phyloP scores from a whole-genome alignment of 805 yeast genomes.

The Teunomyces tritomae region DNA sequence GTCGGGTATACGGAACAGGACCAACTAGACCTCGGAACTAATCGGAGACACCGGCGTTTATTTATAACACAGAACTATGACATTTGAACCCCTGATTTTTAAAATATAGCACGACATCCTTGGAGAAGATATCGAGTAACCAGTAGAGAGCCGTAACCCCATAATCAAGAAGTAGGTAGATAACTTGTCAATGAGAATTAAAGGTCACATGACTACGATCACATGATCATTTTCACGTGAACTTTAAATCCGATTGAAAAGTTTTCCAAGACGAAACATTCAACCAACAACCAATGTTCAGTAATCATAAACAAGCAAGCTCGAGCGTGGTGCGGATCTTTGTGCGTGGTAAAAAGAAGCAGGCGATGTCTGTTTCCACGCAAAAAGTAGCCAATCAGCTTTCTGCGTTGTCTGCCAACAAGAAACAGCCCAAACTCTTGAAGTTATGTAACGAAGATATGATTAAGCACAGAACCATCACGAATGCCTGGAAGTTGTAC shows the following conservation, averaged over 20 bases:
- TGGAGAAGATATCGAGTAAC: no score
- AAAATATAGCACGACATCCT: no score
- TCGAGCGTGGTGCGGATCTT: conserved; percentile 13
- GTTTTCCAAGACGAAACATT: not conserved
- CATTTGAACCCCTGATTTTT: no score
- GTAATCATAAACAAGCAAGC: not conserved
- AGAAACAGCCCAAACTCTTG: conserved; percentile 82
- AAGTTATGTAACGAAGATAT: conserved; percentile 77
- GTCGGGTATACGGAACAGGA: no score
- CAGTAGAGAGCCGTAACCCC: no score
- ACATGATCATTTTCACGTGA: not conserved
- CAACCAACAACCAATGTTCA: not conserved
- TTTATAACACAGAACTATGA: no score
- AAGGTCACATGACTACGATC: no score
- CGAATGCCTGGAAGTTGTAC: conserved; percentile 74
- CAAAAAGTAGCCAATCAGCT: conserved; percentile 54
- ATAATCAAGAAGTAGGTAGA: no score
- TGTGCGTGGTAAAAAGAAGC: conserved; percentile 30
- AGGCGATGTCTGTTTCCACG: conserved; percentile 34
- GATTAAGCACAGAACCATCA: conserved; percentile 78
- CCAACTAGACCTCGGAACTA: no score
- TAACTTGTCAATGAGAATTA: no score
- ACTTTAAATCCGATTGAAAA: not conserved
- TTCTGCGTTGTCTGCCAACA: conserved; percentile 80
- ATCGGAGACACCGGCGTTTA: no score